Evolutionary conservation across 139 green algal genomes (phyloP).

Genomic region (Chlorella sorokiniana): DNA sequence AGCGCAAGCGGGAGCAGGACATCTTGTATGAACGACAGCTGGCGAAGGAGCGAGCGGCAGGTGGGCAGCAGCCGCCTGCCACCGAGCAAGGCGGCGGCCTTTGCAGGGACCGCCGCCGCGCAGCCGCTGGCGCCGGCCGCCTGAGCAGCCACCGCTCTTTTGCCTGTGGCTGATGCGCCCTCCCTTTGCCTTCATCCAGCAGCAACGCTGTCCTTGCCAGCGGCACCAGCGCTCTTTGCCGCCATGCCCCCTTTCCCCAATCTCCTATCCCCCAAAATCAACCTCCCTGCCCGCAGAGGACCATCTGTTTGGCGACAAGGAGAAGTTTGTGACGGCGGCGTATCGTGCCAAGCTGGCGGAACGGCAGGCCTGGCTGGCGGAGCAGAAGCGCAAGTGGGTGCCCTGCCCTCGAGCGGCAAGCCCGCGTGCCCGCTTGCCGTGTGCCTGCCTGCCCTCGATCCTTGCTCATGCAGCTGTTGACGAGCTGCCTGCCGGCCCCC

Average conservation of each 20-base stretch:
- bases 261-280: not conserved
- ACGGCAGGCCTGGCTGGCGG: conserved; percentile 73
- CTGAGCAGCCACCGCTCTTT: too few species aligned
- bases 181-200: not conserved
- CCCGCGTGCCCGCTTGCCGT: not conserved
- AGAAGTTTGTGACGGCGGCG: conserved; percentile 93
- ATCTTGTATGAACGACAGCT: conserved; percentile 75
- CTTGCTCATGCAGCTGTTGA: not conserved
- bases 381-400: conserved; percentile 57
- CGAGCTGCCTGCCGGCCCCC: too few species aligned
- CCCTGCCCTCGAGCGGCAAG: not conserved
- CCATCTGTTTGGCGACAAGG: conserved; percentile 89
- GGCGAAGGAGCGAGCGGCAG: conserved; percentile 39
- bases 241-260: not conserved
- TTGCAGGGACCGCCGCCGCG: too few species aligned
- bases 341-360: conserved; percentile 97
- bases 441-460: not conserved
- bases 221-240: not conserved
- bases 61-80: not conserved
- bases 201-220: not conserved
- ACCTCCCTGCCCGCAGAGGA: conserved; percentile 70
- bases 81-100: not conserved
- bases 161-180: not conserved
- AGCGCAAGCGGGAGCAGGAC: conserved; percentile 85
- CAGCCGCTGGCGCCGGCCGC: too few species aligned